phyloP scores from a whole-genome alignment of 768 basidiomycete genomes.

The Multifurca ochricompacta region DNA sequence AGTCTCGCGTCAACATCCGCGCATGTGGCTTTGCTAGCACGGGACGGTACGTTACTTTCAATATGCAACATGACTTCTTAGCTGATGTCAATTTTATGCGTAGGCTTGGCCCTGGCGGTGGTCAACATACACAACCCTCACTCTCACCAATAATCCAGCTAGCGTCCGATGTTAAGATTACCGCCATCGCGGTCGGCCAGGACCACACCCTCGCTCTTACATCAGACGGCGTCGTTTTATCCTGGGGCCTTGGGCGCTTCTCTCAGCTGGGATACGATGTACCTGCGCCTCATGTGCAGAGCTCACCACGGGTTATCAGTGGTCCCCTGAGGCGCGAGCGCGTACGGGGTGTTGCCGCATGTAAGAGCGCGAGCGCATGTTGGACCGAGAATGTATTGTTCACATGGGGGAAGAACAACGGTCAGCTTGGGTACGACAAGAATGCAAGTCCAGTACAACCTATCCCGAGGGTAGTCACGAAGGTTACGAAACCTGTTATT shows the following conservation, averaged over 20 bases:
- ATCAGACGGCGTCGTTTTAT: conserved; percentile 70
- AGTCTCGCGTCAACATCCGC: conserved; percentile 63
- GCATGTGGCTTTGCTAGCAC: conserved; percentile 87
- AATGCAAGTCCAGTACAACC: conserved; percentile 65
- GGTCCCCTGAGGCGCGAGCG: conserved; percentile 71
- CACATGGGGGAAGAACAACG: conserved; percentile 91
- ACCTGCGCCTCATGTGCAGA: conserved; percentile 57
- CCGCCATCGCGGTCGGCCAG: conserved; percentile 76
- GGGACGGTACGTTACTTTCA: conserved; percentile 51
- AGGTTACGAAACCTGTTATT: conserved; percentile 60
- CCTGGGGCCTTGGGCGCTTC: conserved; percentile 89
- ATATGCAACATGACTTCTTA: not conserved
- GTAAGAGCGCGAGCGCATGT: conserved; percentile 79
- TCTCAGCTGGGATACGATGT: conserved; percentile 82
- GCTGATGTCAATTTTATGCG: not conserved
- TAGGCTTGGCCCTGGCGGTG: conserved; percentile 54
- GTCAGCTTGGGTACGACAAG: conserved; percentile 88
- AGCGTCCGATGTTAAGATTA: conserved; percentile 39
- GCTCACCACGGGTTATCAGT: conserved; percentile 62
- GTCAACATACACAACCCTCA: conserved; percentile 71
- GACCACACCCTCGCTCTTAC: conserved; percentile 92
- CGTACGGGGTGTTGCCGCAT: conserved; percentile 78
- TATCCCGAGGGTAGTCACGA: conserved; percentile 72
- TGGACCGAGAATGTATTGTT: conserved; percentile 70
- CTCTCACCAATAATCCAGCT: conserved; percentile 55